Conservation (phyloP, 129 eudicot genomes). For the Ambrosia trifida region DNA sequence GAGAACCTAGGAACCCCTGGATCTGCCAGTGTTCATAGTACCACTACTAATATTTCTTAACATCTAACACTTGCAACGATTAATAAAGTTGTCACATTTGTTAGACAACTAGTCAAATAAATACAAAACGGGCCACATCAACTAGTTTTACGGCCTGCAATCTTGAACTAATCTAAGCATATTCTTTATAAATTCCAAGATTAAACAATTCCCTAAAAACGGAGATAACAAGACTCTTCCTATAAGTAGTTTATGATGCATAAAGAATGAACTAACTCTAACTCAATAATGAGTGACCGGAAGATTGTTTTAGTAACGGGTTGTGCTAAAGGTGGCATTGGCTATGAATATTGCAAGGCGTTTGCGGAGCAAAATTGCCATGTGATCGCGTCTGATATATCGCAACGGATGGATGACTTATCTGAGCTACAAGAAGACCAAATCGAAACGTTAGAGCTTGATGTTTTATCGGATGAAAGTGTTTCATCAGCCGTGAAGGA, state of each 20-base stretch:
- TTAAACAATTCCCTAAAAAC: slow-evolving; percentile 11
- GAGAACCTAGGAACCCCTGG: too few species aligned
- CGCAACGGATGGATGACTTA: slow-evolving; percentile 48
- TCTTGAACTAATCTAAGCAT: slow-evolving; percentile 36
- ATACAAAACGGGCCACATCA: slow-evolving; percentile 16
- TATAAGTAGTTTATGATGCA: slow-evolving; percentile 9
- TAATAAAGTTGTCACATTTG: slow-evolving; percentile 24
- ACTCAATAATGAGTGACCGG: slow-evolving; percentile 36
- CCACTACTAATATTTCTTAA: slow-evolving; percentile 26
- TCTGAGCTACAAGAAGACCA: slow-evolving; percentile 41
- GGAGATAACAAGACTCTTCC: slow-evolving; percentile 13
- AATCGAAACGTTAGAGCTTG: slow-evolving; percentile 60
- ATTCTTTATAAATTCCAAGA: slow-evolving; percentile 32
- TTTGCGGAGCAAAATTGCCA: slow-evolving; percentile 65
- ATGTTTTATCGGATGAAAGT: slow-evolving; percentile 66
- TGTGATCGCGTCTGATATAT: slow-evolving; percentile 65
- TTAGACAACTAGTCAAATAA: slow-evolving; percentile 6
- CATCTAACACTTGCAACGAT: slow-evolving; percentile 3
- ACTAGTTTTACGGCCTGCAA: slow-evolving; percentile 32
- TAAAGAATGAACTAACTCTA: not conserved
- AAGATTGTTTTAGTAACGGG: slow-evolving; percentile 76
- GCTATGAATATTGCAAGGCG: slow-evolving; percentile 80
- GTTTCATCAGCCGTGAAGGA: slow-evolving; percentile 49
- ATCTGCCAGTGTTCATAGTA: slow-evolving; percentile 15
- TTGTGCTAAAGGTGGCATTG: slow-evolving; percentile 86